Base-by-base conservation (phyloP, 305 asterid genomes). In the Fraxinus nigra region DNA sequence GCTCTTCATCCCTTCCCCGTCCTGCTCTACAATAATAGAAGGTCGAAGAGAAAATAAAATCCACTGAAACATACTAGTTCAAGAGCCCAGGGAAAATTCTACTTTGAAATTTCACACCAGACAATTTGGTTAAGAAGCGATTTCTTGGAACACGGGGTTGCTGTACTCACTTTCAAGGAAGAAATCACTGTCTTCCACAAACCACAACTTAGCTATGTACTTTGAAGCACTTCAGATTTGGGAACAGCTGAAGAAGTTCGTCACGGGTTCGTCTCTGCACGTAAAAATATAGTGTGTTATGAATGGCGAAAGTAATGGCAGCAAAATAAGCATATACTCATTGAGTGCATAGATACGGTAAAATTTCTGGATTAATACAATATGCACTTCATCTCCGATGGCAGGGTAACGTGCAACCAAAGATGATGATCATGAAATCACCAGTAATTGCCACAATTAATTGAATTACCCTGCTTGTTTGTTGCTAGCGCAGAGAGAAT, bases 161-260 rank as follows among this genome's bases (percentile, higher is more conserved):
- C 26, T 51, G 40, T 5, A 22, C 79, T 82, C 67, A 40, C 82
- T 46, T 33, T 74, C 40, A 79, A 61, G 72, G 59, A 81, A 79
- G 72, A 56, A 48, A 26, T 37, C 72, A 40, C 30, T 22, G 78
- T 72, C 65, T 79, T 72, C 80, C 77, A 26, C 75, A 46, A 8
- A n/a, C 37, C 5, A 16, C 24, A 63, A 35, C 46, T 87, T 84
- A 96, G 91, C 98, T 94, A 70, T 96, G 99, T 82, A 94, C 98
- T 87, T 92, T 94, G 72, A 96, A 96, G 90, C 97, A 92, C 79
- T 75, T 80, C 22, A 96, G 86, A 76, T 91, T 91, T 2, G 98
- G 98, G 83, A 94, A 96, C 86, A 92, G 16, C 85, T 87, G 88
- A 40, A 94, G 95, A 89, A 96, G 87, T 80, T 93, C 88, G 35